These are phyloP conservation scores for Arachnopeziza araneosa DNA, from an alignment of 2,329 filamentous ascomycete genomes.

Conservation along the genomic window DNA sequence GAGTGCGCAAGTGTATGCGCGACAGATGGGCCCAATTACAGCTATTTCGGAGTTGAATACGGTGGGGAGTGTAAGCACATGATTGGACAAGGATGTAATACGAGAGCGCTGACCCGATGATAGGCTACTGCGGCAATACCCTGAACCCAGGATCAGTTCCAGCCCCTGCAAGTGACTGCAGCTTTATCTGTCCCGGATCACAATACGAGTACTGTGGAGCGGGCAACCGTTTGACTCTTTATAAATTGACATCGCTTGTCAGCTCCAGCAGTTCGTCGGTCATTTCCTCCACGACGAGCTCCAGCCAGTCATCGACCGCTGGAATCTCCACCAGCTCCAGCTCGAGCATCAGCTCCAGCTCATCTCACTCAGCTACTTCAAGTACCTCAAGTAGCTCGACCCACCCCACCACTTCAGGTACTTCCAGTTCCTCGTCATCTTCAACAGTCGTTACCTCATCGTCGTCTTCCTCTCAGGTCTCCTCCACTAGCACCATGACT, in stretches of 20 bases:
- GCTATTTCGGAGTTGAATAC: slow-evolving; percentile 20
- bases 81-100: not conserved
- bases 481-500: not conserved
- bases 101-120: not conserved
- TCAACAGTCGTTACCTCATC: not conserved
- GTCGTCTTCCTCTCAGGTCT: not conserved
- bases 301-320: not conserved
- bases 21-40: slow-evolving; percentile 15
- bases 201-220: not conserved
- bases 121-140: not conserved
- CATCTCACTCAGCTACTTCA: not conserved
- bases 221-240: not conserved
- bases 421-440: not conserved
- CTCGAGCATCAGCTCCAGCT: not conserved
- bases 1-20: slow-evolving; percentile 5
- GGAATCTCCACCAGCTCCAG: not conserved
- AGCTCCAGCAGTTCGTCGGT: not conserved
- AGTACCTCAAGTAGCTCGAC: not conserved
- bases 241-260: not conserved
- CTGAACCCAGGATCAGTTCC: not conserved
- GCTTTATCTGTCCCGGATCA: not conserved
- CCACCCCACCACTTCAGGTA: not conserved
- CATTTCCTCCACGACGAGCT: not conserved
- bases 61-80: slow-evolving; percentile 12
- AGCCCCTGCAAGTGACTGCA: not conserved